Percentiles rank a stretch among this genome's conserved stretches.
Evolutionary conservation across 2,329 filamentous ascomycete genomes (phyloP).

Genomic region (Calonectria montana): DNA sequence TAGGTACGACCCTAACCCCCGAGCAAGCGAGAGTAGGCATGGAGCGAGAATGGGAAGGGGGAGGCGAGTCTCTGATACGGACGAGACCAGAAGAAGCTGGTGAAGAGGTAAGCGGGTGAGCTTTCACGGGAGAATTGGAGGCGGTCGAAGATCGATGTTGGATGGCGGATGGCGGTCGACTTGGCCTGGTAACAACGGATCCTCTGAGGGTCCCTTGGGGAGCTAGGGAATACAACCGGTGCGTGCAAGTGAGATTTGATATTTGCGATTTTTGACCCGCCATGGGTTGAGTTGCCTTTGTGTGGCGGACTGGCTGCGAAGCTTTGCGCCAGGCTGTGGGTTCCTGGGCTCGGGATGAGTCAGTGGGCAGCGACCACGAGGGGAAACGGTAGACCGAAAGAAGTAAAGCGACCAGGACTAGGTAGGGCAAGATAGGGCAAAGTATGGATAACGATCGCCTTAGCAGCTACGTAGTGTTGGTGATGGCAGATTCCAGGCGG

Average conservation of each 20-base stretch:
- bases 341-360: conserved; percentile 3
- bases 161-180: conserved; percentile 27
- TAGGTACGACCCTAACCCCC: conserved; percentile 14
- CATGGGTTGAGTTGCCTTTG: background rate
- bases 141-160: conserved; percentile 40
- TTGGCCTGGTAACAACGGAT: conserved; percentile 27
- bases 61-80: background rate
- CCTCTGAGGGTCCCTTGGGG: conserved; percentile 20
- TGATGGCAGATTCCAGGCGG: conserved; percentile 7
- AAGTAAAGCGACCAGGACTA: background rate
- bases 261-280: conserved; percentile 30
- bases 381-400: background rate
- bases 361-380: background rate
- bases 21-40: conserved; percentile 10
- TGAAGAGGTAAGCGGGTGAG: background rate
- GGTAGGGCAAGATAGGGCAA: background rate
- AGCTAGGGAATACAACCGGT: conserved; percentile 28
- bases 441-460: background rate
- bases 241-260: conserved; percentile 35
- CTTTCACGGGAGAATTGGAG: conserved; percentile 26
- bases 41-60: background rate
- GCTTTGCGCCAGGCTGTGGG: conserved; percentile 9
- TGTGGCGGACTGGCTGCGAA: background rate
- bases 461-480: background rate
- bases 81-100: background rate